Evolutionary conservation across 306 rosid species (phyloP).

Genomic region (Gillenia trifoliata): DNA sequence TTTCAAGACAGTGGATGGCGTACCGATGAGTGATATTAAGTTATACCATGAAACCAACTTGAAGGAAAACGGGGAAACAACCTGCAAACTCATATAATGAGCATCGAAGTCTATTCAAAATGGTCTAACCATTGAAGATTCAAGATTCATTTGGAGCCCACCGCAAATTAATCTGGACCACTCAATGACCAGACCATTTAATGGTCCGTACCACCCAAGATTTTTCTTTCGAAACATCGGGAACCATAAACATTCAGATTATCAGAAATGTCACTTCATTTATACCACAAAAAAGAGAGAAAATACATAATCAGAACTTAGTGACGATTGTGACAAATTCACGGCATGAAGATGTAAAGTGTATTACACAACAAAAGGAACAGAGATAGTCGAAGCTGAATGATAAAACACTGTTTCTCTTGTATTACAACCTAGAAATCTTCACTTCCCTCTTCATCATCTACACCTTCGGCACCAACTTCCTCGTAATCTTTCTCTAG

Average conservation of each 20-base stretch:
- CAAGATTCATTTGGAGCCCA: too few relatives aligned
- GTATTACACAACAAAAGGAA: conserved; percentile 34
- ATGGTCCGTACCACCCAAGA: too few relatives aligned
- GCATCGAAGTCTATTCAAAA: not conserved
- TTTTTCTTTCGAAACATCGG: too few relatives aligned
- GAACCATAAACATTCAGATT: not conserved
- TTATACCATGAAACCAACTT: not conserved
- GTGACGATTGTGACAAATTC: conserved; percentile 27
- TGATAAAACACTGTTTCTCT: conserved; percentile 17
- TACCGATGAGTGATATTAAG: not conserved
- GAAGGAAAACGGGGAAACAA: not conserved
- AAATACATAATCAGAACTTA: conserved; percentile 28
- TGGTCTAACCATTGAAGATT: too few relatives aligned
- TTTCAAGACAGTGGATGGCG: not conserved
- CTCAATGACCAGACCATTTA: too few relatives aligned
- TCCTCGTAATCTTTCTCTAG: conserved; percentile 99
- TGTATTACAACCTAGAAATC: conserved; percentile 42
- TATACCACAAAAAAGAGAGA: conserved; percentile 10
- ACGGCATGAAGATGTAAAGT: conserved; percentile 22
- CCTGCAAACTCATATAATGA: not conserved
- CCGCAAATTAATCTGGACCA: too few relatives aligned
- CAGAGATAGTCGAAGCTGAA: conserved; percentile 20
- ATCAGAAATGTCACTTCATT: conserved; percentile 19
- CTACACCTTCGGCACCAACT: conserved; percentile 93
- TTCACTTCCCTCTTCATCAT: conserved; percentile 71